Base-by-base conservation (phyloP, 768 basidiomycete genomes). In the Amanita brunnescens region DNA sequence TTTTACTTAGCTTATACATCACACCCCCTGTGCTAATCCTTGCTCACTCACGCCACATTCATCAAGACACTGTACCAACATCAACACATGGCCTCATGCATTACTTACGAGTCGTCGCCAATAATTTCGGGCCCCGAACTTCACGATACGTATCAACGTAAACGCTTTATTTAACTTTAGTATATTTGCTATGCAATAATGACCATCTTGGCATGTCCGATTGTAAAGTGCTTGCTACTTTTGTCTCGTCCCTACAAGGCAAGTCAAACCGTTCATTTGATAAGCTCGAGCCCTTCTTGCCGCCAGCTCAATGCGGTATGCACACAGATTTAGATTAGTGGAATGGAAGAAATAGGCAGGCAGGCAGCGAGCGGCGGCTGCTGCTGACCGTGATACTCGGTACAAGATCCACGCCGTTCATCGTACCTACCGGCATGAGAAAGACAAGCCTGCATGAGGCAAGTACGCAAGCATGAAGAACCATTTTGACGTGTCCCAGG, bases 61-160 rank as follows among this genome's bases (percentile, higher is more conserved):
- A 47, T 34, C 45, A 34, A 34, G 18, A 33, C 45, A 47, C 34
- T 47, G 45, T 47, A 47, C 45, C 34, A 47, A 34, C 34, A 47
- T 47, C 45, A 34, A 33, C 45, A 44, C 45, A 47, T 30, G 21
- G 20, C 23, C 16, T 20, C 45, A 13, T 18, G 18, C 23, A 23
- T 34, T 23, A 13, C 21, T 9, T 44, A 30, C 26, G n/a, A n/a
- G n/a, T 44, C 6, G 16, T 44, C n/a, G 29, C 26, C 26, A 5
- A 32, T 44, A 44, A 30, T 44, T 5, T 30, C 9, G 26, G 16
- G 26, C 16, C n/a, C 42, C 42, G 42, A 44, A 18, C 42, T 46
- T 46, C 29, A 46, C 33, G 18, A 46, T 30, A 46, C 44, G 29
- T 34, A 47, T 32, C 34, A 33, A 47, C 45, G 45, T 47, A 34